phyloP scores from a whole-genome alignment of 1,139 yeast species.

The Yamadazyma atmosphaerica region DNA sequence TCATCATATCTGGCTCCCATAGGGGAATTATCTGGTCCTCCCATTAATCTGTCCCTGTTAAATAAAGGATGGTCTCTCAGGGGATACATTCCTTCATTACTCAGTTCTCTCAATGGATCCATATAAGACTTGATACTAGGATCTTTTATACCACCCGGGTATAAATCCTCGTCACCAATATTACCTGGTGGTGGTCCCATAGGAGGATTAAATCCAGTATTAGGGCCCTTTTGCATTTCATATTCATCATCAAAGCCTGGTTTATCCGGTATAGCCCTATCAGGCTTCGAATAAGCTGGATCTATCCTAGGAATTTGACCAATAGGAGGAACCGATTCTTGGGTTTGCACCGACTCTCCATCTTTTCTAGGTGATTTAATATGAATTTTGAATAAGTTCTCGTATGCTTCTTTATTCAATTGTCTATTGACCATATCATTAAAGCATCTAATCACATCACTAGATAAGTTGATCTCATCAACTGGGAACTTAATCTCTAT shows the following conservation, averaged over 20 bases:
- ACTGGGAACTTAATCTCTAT: conserved; percentile 24
- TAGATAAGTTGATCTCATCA: conserved; percentile 23
- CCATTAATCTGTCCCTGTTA: conserved; percentile 16
- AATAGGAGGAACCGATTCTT: neutral
- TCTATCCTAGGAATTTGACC: conserved; percentile 8
- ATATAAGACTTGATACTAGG: conserved; percentile 32
- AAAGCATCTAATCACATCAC: conserved; percentile 24
- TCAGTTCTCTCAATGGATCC: conserved; percentile 14
- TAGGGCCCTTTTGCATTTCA: conserved; percentile 26
- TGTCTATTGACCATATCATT: conserved; percentile 17
- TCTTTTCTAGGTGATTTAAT: conserved; percentile 6
- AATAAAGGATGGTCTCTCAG: conserved; percentile 52
- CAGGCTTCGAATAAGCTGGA: conserved; percentile 10
- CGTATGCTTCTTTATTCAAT: conserved; percentile 6
- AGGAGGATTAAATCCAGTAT: conserved; percentile 29
- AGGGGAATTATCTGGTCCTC: conserved; percentile 34
- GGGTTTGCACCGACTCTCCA: neutral
- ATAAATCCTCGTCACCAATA: conserved; percentile 52
- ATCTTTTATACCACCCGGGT: conserved; percentile 44
- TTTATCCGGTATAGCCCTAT: conserved; percentile 29
- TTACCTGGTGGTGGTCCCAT: conserved; percentile 3
- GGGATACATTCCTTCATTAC: conserved; percentile 57
- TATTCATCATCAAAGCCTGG: conserved; percentile 63
- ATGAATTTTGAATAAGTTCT: conserved; percentile 9
- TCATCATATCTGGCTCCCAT: conserved; percentile 58